Percentiles rank a stretch among this genome's conserved stretches.
phyloP scores from a whole-genome alignment of 345 rosid species.

The Camelina laxa region DNA sequence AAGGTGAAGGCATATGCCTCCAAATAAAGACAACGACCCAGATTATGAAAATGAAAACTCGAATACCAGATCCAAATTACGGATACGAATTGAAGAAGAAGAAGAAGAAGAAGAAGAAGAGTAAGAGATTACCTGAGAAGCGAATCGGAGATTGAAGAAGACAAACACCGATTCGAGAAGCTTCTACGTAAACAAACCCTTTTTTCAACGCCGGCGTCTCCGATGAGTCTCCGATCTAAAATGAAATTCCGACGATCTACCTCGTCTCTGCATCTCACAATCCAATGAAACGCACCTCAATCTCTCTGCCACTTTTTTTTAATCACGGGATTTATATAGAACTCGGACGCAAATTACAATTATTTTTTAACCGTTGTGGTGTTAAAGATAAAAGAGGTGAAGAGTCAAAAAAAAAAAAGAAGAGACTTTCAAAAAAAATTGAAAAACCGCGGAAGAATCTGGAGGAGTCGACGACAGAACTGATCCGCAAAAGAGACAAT shows the following conservation, averaged over 20 bases:
- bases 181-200: constrained; percentile 13
- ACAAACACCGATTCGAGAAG: constrained; percentile 20
- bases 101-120: not conserved
- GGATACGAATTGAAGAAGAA: not conserved
- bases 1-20: not conserved
- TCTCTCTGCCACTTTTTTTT: constrained; percentile 15
- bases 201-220: constrained; percentile 35
- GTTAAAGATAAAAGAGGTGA: constrained; percentile 26
- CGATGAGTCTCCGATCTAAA: constrained; percentile 18
- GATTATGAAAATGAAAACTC: not conserved
- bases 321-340: constrained; percentile 17
- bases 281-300: constrained; percentile 26
- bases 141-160: constrained; percentile 19
- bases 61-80: constrained; percentile 32
- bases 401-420: constrained; percentile 33
- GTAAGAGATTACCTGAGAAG: constrained; percentile 20
- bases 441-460: constrained; percentile 40
- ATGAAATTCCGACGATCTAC: constrained; percentile 33
- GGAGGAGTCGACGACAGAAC: constrained; percentile 36
- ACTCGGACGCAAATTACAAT: not conserved
- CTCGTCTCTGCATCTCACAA: constrained; percentile 41
- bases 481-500: constrained; percentile 25
- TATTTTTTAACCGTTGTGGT: constrained; percentile 25
- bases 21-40: constrained; percentile 8
- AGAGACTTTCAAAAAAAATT: constrained; percentile 19